Base-by-base conservation (phyloP, 306 rosid genomes). In the Leucaena leucocephala region DNA sequence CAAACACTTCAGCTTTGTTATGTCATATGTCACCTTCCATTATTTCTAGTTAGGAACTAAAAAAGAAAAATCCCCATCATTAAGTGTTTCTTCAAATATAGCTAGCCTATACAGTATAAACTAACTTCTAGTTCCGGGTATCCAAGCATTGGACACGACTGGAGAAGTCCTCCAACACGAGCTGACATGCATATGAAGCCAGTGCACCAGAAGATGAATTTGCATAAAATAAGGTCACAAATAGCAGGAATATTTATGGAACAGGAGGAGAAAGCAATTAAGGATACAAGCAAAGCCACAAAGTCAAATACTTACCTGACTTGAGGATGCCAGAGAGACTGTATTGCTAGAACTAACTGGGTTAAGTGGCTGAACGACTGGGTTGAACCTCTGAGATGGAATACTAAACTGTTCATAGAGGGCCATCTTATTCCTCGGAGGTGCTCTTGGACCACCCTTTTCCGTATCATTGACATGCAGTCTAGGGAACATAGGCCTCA, bases 381-480 rank as follows among this genome's bases (percentile, higher is more conserved):
- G 78, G 76, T 76, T 88, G 83, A 84, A 87, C 78, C 91, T 86
- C 82, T 89, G 97, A 78, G 97, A 91, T 7, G 99, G 97, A 74
- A 95, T 86, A 84, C 96, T 93, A 52, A 95, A 88, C 78, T 89
- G 99, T 59, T 95, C 99, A 76, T 95, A 95, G 14, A 95, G 90
- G 16, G 99, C 99, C 99, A 95, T 95, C 92, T 95, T 95, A 81
- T 95, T 95, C 93, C 99, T 95, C 27, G 99, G 99, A 39, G 99
- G 99, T 17, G 99, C 97, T 88, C 97, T 93, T 35, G 99, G 99
- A 71, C 99, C 97, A 85, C 99, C 99, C 86, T 89, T 95, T 67
- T 91, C 99, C 2, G 86, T 84, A 78, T 95, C 99, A 83, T 92
- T 90, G 7, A 95, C 94, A 85, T 95, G 94, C 4, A 95, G 90